Conservation (phyloP, 495 filamentous ascomycete species). For the Tuber aestivum region DNA sequence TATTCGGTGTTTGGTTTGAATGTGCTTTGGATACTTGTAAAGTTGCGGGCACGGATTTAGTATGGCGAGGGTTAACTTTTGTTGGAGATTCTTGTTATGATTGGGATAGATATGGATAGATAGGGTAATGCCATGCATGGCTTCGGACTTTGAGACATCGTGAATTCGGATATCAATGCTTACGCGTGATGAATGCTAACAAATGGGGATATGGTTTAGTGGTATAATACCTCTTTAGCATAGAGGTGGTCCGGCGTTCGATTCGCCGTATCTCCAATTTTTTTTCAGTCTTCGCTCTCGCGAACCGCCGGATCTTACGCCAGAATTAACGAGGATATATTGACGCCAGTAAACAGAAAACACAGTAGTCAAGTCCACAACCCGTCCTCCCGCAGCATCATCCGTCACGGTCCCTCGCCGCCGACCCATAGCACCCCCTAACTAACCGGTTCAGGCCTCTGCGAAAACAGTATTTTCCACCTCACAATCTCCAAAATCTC, state of each 20-base stretch:
- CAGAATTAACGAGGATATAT: not conserved
- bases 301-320: not conserved
- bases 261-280: slow-evolving; percentile 44
- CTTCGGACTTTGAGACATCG: not conserved
- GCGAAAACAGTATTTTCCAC: slow-evolving; percentile 82
- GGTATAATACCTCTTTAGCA: slow-evolving; percentile 46
- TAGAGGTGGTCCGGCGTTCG: no score
- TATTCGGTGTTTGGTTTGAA: not conserved
- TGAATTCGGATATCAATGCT: not conserved
- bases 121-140: no score
- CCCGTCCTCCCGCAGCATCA: slow-evolving; percentile 2
- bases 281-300: not conserved
- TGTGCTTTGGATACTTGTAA: not conserved
- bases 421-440: slow-evolving; percentile 18
- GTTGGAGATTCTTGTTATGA: not conserved
- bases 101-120: not conserved
- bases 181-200: not conserved
- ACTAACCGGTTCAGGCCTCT: slow-evolving; percentile 76
- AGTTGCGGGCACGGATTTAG: not conserved
- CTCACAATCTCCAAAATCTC: slow-evolving; percentile 75
- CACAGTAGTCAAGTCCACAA: slow-evolving; percentile 4
- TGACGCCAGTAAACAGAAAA: not conserved
- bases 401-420: slow-evolving; percentile 9
- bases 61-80: not conserved
- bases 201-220: slow-evolving; percentile 43